A percentile compares a stretch with the other conserved stretches of the same genome.
These are phyloP conservation scores for Ajuga chamaepitys DNA, from an alignment of 257 asterid species.

Conservation along the genomic window DNA sequence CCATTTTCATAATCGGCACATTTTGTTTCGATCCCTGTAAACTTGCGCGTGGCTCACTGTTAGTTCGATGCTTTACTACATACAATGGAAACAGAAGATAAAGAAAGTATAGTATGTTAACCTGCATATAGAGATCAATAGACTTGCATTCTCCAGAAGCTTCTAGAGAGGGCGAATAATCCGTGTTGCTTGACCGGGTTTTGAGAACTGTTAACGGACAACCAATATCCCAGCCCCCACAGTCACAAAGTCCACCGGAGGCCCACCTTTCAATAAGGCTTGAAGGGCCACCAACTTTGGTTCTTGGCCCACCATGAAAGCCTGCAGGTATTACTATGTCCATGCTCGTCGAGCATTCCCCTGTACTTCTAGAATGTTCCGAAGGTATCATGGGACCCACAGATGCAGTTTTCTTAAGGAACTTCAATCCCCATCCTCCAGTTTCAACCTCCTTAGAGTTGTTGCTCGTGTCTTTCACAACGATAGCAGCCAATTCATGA, in stretches of 20 bases:
- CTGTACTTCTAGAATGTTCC: constrained; percentile 24
- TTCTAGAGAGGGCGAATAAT: constrained; percentile 18
- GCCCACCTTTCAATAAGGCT: constrained; percentile 69
- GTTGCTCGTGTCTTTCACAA: constrained; percentile 41
- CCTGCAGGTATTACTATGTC: constrained; percentile 68
- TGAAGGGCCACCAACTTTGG: constrained; percentile 59
- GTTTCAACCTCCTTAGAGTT: constrained; percentile 30
- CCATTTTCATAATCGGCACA: constrained; percentile 60
- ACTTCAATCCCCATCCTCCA: constrained; percentile 96
- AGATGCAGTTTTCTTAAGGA: constrained; percentile 43
- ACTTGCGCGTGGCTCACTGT: not conserved
- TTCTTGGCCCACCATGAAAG: constrained; percentile 79
- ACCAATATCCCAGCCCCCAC: constrained; percentile 97
- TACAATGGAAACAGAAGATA: not conserved
- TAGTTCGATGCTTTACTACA: not conserved
- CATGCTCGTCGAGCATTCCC: constrained; percentile 63
- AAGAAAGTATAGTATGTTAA: constrained; percentile 11
- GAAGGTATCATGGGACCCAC: constrained; percentile 10
- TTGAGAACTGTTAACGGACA: constrained; percentile 69
- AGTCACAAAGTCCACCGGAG: constrained; percentile 77
- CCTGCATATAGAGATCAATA: constrained; percentile 68
- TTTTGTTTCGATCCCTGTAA: constrained; percentile 69
- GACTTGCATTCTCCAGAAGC: constrained; percentile 49
- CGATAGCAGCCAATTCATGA: constrained; percentile 71
- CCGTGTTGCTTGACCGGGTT: constrained; percentile 18